A percentile compares a stretch with the other conserved stretches of the same genome.
Conservation (phyloP, 1,139 yeast genomes). For the Kodamaea arcana region DNA sequence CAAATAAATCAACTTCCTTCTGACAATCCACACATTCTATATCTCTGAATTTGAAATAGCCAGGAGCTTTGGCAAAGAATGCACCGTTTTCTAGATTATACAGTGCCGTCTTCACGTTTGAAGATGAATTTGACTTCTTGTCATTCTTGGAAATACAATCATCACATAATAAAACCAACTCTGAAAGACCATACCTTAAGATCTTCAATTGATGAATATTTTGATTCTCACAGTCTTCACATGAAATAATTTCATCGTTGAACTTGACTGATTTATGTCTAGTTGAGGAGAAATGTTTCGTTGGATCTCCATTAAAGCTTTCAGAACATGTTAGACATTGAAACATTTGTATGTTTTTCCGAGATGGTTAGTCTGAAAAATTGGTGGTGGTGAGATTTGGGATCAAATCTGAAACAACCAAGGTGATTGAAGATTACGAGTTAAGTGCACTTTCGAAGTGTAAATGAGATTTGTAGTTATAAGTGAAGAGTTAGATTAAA, state of each 20-base stretch:
- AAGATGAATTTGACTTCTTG: conserved; percentile 32
- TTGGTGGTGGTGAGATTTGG: no score
- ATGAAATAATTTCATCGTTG: conserved; percentile 42
- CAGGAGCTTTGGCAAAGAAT: conserved; percentile 43
- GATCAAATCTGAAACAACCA: no score
- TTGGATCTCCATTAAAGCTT: conserved; percentile 18
- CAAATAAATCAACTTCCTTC: conserved; percentile 36
- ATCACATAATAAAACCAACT: conserved; percentile 49
- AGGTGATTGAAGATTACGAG: no score
- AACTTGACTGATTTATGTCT: conserved; percentile 49
- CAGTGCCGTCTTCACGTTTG: conserved; percentile 44
- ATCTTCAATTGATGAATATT: conserved; percentile 53
- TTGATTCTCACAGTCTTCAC: conserved; percentile 54
- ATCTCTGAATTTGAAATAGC: conserved; percentile 48
- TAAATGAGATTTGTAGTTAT: no score
- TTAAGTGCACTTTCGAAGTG: no score
- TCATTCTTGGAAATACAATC: conserved; percentile 45
- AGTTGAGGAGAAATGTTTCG: conserved; percentile 48
- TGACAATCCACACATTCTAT: conserved; percentile 45
- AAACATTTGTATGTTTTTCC: no score
- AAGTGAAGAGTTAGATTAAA: no score
- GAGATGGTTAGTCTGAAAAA: no score
- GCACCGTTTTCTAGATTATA: conserved; percentile 55
- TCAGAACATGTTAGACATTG: conserved; percentile 29
- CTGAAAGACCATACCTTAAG: conserved; percentile 52